These are phyloP conservation scores for Podaxis sp. DNA, from an alignment of 768 basidiomycete species.

Conservation along the genomic window DNA sequence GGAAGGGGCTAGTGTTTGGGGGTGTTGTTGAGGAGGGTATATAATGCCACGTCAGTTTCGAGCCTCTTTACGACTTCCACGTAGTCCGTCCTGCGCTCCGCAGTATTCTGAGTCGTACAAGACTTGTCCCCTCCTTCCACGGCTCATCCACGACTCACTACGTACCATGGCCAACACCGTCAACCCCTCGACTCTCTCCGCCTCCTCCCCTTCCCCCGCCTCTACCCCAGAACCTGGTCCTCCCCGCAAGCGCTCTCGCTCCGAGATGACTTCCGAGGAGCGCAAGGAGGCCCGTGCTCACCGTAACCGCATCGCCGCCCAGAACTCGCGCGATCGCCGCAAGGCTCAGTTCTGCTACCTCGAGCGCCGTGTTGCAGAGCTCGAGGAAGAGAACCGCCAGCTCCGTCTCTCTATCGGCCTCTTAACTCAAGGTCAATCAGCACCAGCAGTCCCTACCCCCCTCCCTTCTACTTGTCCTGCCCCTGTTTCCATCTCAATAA, in stretches of 20 bases:
- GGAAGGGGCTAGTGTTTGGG: neutral
- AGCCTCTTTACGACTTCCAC: constrained; percentile 29
- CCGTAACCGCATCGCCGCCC: constrained; percentile 90
- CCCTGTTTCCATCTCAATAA: constrained; percentile 13
- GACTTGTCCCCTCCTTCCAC: constrained; percentile 12
- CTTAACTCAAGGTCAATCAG: constrained; percentile 11
- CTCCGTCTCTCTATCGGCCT: constrained; percentile 52
- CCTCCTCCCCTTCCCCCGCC: constrained; percentile 24
- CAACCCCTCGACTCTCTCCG: constrained; percentile 32
- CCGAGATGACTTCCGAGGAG: constrained; percentile 64
- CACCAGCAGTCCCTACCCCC: constrained; percentile 18
- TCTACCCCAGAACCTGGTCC: constrained; percentile 31
- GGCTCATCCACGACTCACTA: constrained; percentile 9
- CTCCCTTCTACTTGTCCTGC: constrained; percentile 25
- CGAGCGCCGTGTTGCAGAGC: constrained; percentile 64
- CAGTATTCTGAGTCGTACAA: constrained; percentile 25
- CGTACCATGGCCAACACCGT: constrained; percentile 17
- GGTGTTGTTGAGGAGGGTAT: constrained; percentile 3
- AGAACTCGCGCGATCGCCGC: constrained; percentile 87
- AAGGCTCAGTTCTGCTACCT: constrained; percentile 79
- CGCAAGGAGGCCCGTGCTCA: constrained; percentile 87
- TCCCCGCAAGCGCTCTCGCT: constrained; percentile 74
- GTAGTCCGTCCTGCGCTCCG: constrained; percentile 35
- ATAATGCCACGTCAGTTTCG: constrained; percentile 22
- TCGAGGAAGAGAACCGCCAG: constrained; percentile 81